phyloP scores from a whole-genome alignment of 2,329 filamentous ascomycete genomes.

The Alternaria arborescens region DNA sequence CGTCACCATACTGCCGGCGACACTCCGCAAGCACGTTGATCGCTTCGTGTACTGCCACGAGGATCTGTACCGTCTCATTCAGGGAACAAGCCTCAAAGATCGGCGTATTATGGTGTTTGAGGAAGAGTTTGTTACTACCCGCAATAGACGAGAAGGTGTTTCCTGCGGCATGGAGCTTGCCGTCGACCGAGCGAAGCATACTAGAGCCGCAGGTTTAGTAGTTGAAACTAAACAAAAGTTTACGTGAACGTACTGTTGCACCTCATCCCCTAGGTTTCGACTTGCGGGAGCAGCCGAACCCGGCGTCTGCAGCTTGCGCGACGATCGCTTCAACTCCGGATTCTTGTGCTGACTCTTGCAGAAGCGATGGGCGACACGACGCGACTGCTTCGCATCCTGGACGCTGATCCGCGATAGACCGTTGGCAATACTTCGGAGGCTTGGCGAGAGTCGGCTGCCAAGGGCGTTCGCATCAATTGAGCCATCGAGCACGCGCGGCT shows the following conservation, averaged over 20 bases:
- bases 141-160: conserved; percentile 42
- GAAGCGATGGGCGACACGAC: conserved; percentile 18
- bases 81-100: conserved; percentile 42
- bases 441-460: conserved; percentile 32
- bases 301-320: conserved; percentile 31
- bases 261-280: conserved; percentile 43
- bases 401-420: conserved; percentile 32
- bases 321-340: conserved; percentile 23
- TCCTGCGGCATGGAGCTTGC: conserved; percentile 19
- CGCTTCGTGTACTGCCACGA: conserved; percentile 45
- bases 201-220: conserved; percentile 43
- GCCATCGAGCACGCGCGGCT: conserved; percentile 39
- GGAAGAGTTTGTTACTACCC: conserved; percentile 44
- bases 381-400: conserved; percentile 32
- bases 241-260: conserved; percentile 50
- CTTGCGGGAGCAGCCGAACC: conserved; percentile 33
- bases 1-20: conserved; percentile 38
- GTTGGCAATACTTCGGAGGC: conserved; percentile 41
- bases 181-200: conserved; percentile 41
- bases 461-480: conserved; percentile 30
- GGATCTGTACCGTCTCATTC: conserved; percentile 36
- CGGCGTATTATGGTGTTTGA: conserved; percentile 44
- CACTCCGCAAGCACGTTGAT: conserved; percentile 40
- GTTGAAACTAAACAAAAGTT: conserved; percentile 43
- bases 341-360: conserved; percentile 19